Base-by-base conservation (phyloP, 2,329 filamentous ascomycete genomes). In the Fusarium kyushuense region DNA sequence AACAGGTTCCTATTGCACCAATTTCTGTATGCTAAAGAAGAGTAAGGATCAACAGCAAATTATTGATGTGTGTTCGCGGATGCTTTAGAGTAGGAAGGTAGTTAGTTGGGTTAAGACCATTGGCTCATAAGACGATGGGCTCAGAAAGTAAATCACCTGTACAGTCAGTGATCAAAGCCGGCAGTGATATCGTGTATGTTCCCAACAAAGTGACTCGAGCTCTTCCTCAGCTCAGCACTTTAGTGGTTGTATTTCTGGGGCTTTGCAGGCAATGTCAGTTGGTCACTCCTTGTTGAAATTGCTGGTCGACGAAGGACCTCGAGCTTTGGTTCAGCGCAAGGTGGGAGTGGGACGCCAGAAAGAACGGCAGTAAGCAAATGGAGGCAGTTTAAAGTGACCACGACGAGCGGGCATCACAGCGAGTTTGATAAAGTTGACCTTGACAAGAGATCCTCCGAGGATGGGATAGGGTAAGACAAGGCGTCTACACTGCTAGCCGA, bases 91-190 rank as follows among this genome's bases (percentile, higher is more conserved):
- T 32, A 51, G n/a, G n/a, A n/a, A n/a, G n/a, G n/a, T n/a, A n/a
- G n/a, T n/a, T n/a, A n/a, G 52, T 30, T 47, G 61, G 54, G 35
- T 32, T 60, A 63, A 54, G 53, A 36, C 59, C 54, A 71, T 73
- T 73, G 71, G 64, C 69, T 63, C 21, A 64, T 47, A 49, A 57
- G 41, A 47, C 23, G 60, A 63, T 67, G 55, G 53, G 38, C 32
- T 33, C 27, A 29, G 23, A 57, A 36, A 40, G 27, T 40, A 27
- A 8, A 48, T 29, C 19, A 51, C 25, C 47, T 27, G 23, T 51
- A 40, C 21, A 25, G 17, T 36, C 23, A 17, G 35, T 35, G 10
- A 35, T 13, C 17, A 48, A 38, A n/a, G n/a, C 27, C n/a, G 42
- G 23, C 36, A 40, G 32, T 29, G 33, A 40, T 38, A 6, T 6